phyloP scores from a whole-genome alignment of 495 filamentous ascomycete species.

The Emericellopsis terricola region DNA sequence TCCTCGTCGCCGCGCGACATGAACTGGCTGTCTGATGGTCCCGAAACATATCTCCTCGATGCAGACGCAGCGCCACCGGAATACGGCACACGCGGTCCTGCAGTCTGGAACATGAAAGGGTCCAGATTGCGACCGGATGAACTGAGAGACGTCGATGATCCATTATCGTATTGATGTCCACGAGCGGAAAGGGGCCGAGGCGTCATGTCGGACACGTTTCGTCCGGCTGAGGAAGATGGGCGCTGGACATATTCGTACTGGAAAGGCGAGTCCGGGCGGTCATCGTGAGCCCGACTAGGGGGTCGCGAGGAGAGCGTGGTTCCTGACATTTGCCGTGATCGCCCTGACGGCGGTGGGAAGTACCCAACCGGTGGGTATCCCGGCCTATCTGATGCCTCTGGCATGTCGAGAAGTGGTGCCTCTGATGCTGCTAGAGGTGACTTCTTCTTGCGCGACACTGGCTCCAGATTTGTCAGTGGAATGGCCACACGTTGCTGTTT shows the following conservation, averaged over 20 bases:
- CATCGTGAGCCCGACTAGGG: slow-evolving; percentile 1
- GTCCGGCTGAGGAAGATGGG: not conserved
- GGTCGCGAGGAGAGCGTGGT: slow-evolving; percentile 1
- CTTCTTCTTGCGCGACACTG: slow-evolving; percentile 5
- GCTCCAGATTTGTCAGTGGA: slow-evolving; percentile 19
- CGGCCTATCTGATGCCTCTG: not conserved
- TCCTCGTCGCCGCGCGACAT: not conserved
- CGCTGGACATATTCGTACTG: not conserved
- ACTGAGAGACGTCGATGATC: not conserved
- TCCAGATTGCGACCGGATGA: not conserved
- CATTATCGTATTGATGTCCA: too few relatives aligned
- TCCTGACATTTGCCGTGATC: not conserved
- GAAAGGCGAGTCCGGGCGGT: not conserved
- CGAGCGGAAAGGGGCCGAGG: too few relatives aligned
- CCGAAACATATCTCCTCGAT: slow-evolving; percentile 1
- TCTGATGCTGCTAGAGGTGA: not conserved
- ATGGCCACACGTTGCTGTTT: slow-evolving; percentile 22
- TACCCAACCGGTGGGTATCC: slow-evolving; percentile 3
- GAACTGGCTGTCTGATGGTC: not conserved
- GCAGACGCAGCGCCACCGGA: not conserved
- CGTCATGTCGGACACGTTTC: not conserved
- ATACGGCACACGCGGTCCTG: slow-evolving; percentile 1
- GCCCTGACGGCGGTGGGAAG: slow-evolving; percentile 2
- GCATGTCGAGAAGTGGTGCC: not conserved
- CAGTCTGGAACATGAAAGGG: slow-evolving; percentile 2